Evolutionary conservation across 371 early-diverging fungal species (phyloP).

Genomic region (Syncephalastrum racemosum): DNA sequence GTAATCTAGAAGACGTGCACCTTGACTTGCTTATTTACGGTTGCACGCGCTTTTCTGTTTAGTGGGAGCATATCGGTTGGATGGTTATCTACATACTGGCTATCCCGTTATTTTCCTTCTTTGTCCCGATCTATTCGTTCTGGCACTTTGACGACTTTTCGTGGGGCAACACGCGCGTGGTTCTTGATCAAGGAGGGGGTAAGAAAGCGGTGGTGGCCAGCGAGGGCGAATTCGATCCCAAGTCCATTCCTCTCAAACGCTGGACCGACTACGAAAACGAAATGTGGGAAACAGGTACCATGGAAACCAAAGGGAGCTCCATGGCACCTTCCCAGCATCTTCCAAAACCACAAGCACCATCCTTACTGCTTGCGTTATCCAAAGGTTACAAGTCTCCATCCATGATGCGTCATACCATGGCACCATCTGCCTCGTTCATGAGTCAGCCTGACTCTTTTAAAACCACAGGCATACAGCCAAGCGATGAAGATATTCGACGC

Average conservation of each 20-base stretch:
- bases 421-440: too few relatives aligned
- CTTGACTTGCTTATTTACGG: background rate
- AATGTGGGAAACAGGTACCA: slow-evolving; percentile 61
- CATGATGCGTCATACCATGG: too few relatives aligned
- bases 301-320: slow-evolving; percentile 38
- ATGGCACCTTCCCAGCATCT: background rate
- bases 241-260: slow-evolving; percentile 63
- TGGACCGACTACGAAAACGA: slow-evolving; percentile 85
- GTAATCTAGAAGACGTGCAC: slow-evolving; percentile 13
- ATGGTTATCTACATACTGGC: slow-evolving; percentile 89
- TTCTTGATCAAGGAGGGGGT: slow-evolving; percentile 67
- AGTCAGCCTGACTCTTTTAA: too few relatives aligned
- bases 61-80: slow-evolving; percentile 95
- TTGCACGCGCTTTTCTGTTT: background rate
- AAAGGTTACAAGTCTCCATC: too few relatives aligned
- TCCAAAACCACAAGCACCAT: too few relatives aligned
- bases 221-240: slow-evolving; percentile 49
- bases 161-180: slow-evolving; percentile 95
- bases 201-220: slow-evolving; percentile 50
- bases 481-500: slow-evolving; percentile 75
- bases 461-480: background rate
- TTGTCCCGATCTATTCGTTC: slow-evolving; percentile 84
- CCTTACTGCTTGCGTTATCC: too few relatives aligned
- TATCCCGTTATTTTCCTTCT: slow-evolving; percentile 79
- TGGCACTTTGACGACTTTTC: slow-evolving; percentile 98